Conservation (phyloP, 2,329 filamentous ascomycete genomes). For the Fusarium sp. region DNA sequence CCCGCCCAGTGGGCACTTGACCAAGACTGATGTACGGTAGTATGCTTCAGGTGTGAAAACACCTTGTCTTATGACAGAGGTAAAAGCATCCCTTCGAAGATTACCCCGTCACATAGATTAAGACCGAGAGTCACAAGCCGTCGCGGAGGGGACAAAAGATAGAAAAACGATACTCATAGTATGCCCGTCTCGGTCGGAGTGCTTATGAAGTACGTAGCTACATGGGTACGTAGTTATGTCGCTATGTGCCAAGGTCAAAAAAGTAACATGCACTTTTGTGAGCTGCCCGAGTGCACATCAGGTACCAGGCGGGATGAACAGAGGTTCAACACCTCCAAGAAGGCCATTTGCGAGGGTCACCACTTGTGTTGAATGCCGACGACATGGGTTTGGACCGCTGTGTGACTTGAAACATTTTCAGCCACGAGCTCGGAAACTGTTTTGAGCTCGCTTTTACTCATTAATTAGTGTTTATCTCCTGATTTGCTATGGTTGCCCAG, state of each 20-base stretch:
- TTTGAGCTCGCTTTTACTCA: neutral
- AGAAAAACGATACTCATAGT: slow-evolving; percentile 24
- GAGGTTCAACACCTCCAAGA: slow-evolving; percentile 17
- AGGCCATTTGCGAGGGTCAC: neutral
- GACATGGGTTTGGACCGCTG: slow-evolving; percentile 16
- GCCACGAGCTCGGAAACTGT: neutral
- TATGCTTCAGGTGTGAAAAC: too few species aligned
- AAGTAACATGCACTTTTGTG: neutral
- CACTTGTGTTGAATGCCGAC: slow-evolving; percentile 7
- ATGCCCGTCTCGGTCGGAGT: slow-evolving; percentile 26
- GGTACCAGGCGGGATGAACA: slow-evolving; percentile 3
- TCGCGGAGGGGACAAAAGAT: neutral
- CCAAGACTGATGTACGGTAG: too few species aligned
- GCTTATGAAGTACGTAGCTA: slow-evolving; percentile 5
- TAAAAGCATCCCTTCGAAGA: too few species aligned
- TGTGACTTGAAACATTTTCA: slow-evolving; percentile 18
- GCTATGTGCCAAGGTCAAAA: neutral
- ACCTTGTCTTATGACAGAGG: too few species aligned
- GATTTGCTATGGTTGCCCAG: slow-evolving; percentile 16
- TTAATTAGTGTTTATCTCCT: slow-evolving; percentile 19
- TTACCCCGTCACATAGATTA: too few species aligned
- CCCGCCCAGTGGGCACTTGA: slow-evolving; percentile 16
- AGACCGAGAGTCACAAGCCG: slow-evolving; percentile 20
- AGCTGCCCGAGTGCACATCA: slow-evolving; percentile 5
- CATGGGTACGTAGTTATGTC: slow-evolving; percentile 1